Conservation (phyloP, 2,329 filamentous ascomycete genomes). For the Colletotrichum godetiae region DNA sequence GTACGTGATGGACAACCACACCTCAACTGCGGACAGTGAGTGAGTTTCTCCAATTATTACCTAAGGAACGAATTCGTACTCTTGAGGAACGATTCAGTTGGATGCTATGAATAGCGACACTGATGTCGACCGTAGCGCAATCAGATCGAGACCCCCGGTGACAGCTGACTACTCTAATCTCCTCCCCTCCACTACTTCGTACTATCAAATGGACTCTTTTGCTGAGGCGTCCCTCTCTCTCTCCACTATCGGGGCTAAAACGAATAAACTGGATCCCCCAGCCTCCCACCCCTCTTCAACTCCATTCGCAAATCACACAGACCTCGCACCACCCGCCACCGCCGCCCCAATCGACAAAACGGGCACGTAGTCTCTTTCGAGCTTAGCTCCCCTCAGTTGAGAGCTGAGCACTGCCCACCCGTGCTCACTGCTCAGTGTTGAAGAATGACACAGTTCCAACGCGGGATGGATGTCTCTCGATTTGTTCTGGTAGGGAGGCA, state of each 20-base stretch:
- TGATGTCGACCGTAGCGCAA: not conserved
- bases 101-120: not conserved
- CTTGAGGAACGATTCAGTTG: not conserved
- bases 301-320: slow-evolving; percentile 12
- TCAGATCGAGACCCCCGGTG: not conserved
- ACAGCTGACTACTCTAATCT: not conserved
- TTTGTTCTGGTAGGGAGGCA: not conserved
- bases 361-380: slow-evolving; percentile 16
- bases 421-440: not conserved
- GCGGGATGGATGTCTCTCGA: not conserved
- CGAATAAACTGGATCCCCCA: slow-evolving; percentile 4
- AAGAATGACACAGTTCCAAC: not conserved
- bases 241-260: slow-evolving; percentile 27
- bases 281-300: not conserved
- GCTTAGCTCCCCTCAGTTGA: slow-evolving; percentile 1
- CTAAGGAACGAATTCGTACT: too few species aligned
- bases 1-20: not conserved
- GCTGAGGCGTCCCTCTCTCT: not conserved
- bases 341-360: not conserved
- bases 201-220: not conserved
- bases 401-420: slow-evolving; percentile 13
- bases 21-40: not conserved
- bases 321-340: slow-evolving; percentile 13
- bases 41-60: not conserved
- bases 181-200: not conserved